A percentile compares a stretch with the other conserved stretches of the same genome.
Conservation (phyloP, 2,329 filamentous ascomycete genomes). For the Ophioceras dolichostomum region DNA sequence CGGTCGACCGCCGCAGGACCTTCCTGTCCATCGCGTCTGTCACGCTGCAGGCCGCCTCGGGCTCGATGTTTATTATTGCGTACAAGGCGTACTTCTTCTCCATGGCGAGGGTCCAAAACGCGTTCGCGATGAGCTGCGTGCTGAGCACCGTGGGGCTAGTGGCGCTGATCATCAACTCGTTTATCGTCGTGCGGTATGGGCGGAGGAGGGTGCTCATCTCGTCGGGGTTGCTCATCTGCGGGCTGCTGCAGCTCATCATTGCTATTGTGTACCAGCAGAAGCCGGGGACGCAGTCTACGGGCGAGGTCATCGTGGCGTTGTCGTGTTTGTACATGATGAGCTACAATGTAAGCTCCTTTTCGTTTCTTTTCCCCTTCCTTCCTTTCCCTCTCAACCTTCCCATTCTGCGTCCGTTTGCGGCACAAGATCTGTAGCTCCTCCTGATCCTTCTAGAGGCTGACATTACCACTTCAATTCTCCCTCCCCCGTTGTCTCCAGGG, state of each 20-base stretch:
- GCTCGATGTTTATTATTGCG: conserved; percentile 31
- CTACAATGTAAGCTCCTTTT: conserved; percentile 25
- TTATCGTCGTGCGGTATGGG: conserved; percentile 33
- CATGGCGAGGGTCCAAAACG: conserved; percentile 34
- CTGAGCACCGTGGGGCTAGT: conserved; percentile 33
- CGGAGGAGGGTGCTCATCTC: conserved; percentile 36
- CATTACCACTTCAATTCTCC: no score
- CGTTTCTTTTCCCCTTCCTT: not conserved
- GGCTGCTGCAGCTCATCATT: conserved; percentile 36
- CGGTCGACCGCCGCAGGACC: conserved; percentile 13
- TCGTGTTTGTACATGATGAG: conserved; percentile 33
- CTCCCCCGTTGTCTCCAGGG: no score
- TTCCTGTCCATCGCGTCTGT: conserved; percentile 27
- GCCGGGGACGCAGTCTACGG: conserved; percentile 15
- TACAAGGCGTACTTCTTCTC: conserved; percentile 41
- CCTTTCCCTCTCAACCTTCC: no score
- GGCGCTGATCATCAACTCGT: conserved; percentile 34
- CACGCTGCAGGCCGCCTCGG: conserved; percentile 29
- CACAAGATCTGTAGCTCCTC: no score
- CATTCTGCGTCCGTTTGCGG: no score
- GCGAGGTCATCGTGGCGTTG: conserved; percentile 31
- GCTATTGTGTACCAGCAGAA: conserved; percentile 31
- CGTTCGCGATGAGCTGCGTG: conserved; percentile 39
- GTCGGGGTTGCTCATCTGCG: conserved; percentile 30
- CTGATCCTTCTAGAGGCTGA: no score